Base-by-base conservation (phyloP, 495 filamentous ascomycete genomes). In the Neurospora sp. region DNA sequence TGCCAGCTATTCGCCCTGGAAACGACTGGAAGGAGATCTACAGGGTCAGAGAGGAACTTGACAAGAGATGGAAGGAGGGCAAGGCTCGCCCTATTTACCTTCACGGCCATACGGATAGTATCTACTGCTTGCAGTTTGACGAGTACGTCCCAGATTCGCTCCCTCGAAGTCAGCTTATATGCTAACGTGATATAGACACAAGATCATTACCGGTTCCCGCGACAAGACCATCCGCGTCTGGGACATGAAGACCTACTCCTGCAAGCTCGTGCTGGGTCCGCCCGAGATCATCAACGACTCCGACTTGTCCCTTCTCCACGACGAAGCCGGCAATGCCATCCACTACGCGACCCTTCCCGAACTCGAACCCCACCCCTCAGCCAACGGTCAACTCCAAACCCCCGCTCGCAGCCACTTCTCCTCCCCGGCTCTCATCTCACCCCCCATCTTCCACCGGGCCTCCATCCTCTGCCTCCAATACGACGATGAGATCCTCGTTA, bases 81-180 rank as follows among this genome's bases (percentile, higher is more conserved):
- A 87, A 89, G 70, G 92, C 92, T 35, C 91, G 89, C 53, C 90
- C 93, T 0, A 91, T 96, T 70, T 97, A 97, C 79, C 84, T 98
- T 20, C 92, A 95, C 77, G 96, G 96, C 1, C 96, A 99, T 77
- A 88, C 88, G 12, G 96, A 98, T 80, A 97, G 93, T 74, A 94
- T 99, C 35, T 99, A 99, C 82, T 98, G 96, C 80, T 89, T 95
- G 45, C 96, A 98, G 79, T 99, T 98, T 83, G 96, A 99, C 80
- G 94, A 98, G 91, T 93, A 88, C 73, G 91, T 83, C 70, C 18
- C 59, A 8, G 27, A 61, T 61, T 68, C 4, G 22, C 20, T 35
- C 3, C 16, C 16, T 72, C 68, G 70, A 70, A 75, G 41, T 41
- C 7, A 42, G n/a, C 8, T 73, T 37, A 22, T 20, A 68, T 48